Base-by-base conservation (phyloP, 345 rosid species). In the Corymbia maculata region DNA sequence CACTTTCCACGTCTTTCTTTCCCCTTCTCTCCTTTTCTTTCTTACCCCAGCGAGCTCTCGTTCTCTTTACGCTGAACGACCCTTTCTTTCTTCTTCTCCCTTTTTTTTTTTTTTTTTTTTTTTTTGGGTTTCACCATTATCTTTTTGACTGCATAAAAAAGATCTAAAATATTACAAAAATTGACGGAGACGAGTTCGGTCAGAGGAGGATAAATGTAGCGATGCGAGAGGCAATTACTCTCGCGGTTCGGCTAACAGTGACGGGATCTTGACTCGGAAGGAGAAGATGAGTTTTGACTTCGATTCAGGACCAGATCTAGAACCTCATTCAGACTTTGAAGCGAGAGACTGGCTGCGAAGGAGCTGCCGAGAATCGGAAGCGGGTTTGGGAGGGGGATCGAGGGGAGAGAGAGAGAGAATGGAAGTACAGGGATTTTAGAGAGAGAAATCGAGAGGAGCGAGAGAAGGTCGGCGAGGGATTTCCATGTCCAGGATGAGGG, bases 241-340 rank as follows among this genome's bases (percentile, higher is more conserved):
- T 53, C 59, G 4, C 2, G 11, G 21, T 8, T 53, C 4, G 10
- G 57, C 24, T 0, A 53, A 53, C 57, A 3, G 57, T 1, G 24
- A 55, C 1, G 26, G 26, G 61, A 24, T 55, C 59, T 55, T 3
- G 26, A 55, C 59, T 55, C 26, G 59, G 61, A 8, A 4, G 61
- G 61, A 55, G 61, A 8, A 55, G 61, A 55, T 1, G 59, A 3
- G 61, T 55, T 55, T 55, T 21, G 26, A 55, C 61, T 8, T 55
- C 61, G 61, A 22, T 11, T 55, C 12, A 7, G 21, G 12, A 55
- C 61, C 28, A 55, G 4, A 55, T 55, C 61, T 55, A 55, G 61
- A 55, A 55, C 61, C 61, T 22, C 28, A 55, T 55, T 55, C 28
- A 19, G 61, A 22, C 61, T 55, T 36, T 55, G 61, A 55, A 55